Base-by-base conservation (phyloP, 345 rosid species). In the Brassica rapa region DNA sequence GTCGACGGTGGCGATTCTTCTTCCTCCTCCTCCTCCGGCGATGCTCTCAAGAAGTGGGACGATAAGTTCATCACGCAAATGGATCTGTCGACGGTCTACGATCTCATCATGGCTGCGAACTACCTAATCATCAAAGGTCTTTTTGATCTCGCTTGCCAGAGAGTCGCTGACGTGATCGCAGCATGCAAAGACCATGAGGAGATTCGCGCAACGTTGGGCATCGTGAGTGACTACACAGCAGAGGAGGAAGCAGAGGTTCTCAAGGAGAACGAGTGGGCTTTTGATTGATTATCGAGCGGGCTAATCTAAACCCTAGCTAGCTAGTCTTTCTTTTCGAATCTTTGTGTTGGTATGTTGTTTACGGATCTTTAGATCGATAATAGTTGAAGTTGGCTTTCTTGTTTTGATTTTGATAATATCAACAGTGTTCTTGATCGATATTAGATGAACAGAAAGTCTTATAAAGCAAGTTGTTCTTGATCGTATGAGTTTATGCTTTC, bases 211-310 rank as follows among this genome's bases (percentile, higher is more conserved):
- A 80, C 73, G 0, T 86, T 90, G 25, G 65, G 53, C 72, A 85
- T 90, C 76, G 66, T 30, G 86, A 90, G 88, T 8, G 97, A 86
- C 72, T 86, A 85, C 76, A 80, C 86, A 10, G 73, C 83, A 0
- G 93, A 87, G 63, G 11, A 37, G 9, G 43, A 37, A 37, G 43
- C 43, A 37, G 46, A 39, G 46, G 12, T 39, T 39, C 46, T 89
- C 11, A 70, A 77, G 33, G 89, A 90, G 81, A 86, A 85, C 63
- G 87, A 83, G 39, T 88, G 93, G 97, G 89, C 88, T 0, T 88
- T 87, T 14, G 84, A 85, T 62, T 89, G 81, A 6, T 25, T 3
- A 37, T 7, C 8, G 43, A 39, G 11, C 0, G 46, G 46, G 46
- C 9, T 39, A 9, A 39, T 39, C 11, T 39, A 39, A 43, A 24